Evolutionary conservation across 2,329 filamentous ascomycete species (phyloP), one percentile per base, ranked within the genome.

Genomic region (Aphanocladium album): DNA sequence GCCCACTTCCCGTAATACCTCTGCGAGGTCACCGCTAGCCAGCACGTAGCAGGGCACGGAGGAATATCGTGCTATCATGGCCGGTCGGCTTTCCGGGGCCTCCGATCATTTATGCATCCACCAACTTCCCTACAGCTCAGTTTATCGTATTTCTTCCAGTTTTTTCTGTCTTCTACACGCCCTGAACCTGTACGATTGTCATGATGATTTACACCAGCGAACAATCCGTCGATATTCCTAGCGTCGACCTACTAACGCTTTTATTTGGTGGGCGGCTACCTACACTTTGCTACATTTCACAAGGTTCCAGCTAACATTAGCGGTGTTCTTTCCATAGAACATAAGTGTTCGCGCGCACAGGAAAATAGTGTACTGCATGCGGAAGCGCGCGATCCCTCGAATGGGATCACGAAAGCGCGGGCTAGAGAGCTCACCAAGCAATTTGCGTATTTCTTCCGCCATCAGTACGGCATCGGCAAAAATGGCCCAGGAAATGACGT

Each of bases 351-450:
- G 45, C 64, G 62, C 1, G 68, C 72, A 14, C 67, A 77, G 23
- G 79, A 83, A 50, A 76, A 83, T 56, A 82, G 80, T 0, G 66
- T 80, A 2, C 71, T 88, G 4, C 83, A 87, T 67, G 75, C 78
- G 47, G 83, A 86, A 64, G 85, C 86, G 0, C 76, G 77, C 6
- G 74, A 86, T 54, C 82, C 84, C 0, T 73, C 73, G n/a, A 77
- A 80, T 56, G 67, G 69, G 58, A 71, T 88, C 60, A 87, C 80
- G 51, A 86, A 83, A 67, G 72, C 76, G 1, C 73, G 77, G 33
- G 75, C 80, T 2, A 78, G 80, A 5, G 66, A 68, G 11, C 73
- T 83, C 12, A 79, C 81, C 11, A 77, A 81, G 63, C 76, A 79
- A 3, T 77, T 84, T 19, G 84, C 83, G 5, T 74, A 83, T 64